These are phyloP conservation scores for Begonia fuchsioides DNA, from an alignment of 306 rosid species.

Conservation along the genomic window DNA sequence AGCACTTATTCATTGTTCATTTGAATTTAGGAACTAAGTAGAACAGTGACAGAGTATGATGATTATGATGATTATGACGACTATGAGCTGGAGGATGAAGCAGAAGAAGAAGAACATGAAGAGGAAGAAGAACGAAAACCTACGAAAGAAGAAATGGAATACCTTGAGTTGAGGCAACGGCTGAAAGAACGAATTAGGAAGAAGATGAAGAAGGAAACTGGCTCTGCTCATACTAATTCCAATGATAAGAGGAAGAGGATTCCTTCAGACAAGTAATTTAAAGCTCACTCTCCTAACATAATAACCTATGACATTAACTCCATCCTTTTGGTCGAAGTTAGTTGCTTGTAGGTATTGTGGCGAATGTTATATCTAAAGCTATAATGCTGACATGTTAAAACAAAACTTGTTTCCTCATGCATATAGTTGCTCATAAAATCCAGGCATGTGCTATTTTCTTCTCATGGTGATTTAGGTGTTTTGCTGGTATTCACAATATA, in stretches of 20 bases:
- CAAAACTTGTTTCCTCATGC: no score
- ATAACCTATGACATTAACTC: no score
- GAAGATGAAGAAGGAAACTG: conserved; percentile 37
- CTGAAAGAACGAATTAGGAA: conserved; percentile 53
- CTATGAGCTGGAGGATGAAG: conserved; percentile 42
- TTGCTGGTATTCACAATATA: no score
- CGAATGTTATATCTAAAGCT: no score
- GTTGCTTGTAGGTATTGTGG: no score
- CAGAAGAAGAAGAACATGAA: conserved; percentile 29
- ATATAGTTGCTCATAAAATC: no score
- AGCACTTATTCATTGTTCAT: not conserved
- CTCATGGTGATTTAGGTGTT: no score
- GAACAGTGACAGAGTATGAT: no score
- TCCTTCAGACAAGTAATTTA: conserved; percentile 66
- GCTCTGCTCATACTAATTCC: conserved; percentile 22
- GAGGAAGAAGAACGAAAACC: conserved; percentile 46
- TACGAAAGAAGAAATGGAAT: conserved; percentile 52
- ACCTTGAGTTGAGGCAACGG: conserved; percentile 55
- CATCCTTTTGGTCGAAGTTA: no score
- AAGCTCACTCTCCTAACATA: no score
- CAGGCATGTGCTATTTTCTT: no score
- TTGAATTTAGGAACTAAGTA: not conserved
- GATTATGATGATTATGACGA: conserved; percentile 6
- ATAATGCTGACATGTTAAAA: no score
- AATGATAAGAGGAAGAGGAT: conserved; percentile 31